phyloP scores from a whole-genome alignment of 2,329 filamentous ascomycete species.

The Corinectria fuckeliana region DNA sequence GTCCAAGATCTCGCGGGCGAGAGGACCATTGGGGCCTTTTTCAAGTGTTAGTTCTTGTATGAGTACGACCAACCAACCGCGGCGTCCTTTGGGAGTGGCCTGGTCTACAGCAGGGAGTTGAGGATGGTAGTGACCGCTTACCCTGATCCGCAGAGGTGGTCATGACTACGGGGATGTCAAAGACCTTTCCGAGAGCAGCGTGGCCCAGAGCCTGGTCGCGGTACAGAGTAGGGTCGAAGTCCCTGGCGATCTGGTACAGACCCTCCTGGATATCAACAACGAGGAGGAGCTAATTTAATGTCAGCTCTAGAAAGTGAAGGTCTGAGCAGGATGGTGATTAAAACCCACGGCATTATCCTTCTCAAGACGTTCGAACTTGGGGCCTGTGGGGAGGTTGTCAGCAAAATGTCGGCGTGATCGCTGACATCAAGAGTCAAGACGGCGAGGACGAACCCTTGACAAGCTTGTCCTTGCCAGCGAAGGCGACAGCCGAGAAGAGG shows the following conservation, averaged over 20 bases:
- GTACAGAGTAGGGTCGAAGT: slow-evolving; percentile 71
- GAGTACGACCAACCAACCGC: background rate
- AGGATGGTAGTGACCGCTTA: slow-evolving; percentile 10
- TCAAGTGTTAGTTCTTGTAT: slow-evolving; percentile 35
- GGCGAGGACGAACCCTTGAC: slow-evolving; percentile 7
- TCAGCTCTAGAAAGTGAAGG: background rate
- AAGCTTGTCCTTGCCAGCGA: slow-evolving; percentile 3
- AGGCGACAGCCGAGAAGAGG: slow-evolving; percentile 8
- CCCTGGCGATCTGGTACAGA: slow-evolving; percentile 57
- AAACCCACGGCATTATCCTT: slow-evolving; percentile 37
- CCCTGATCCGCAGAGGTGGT: slow-evolving; percentile 69
- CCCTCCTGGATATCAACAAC: slow-evolving; percentile 49
- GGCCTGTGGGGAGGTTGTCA: slow-evolving; percentile 15
- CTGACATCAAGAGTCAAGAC: background rate
- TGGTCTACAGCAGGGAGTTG: background rate
- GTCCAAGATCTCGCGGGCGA: slow-evolving; percentile 72
- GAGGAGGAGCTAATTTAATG: slow-evolving; percentile 40
- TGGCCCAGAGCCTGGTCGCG: slow-evolving; percentile 72
- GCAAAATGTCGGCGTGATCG: background rate
- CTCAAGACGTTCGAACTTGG: slow-evolving; percentile 37
- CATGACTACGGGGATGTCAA: slow-evolving; percentile 72
- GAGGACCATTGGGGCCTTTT: slow-evolving; percentile 71
- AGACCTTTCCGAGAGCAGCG: slow-evolving; percentile 68
- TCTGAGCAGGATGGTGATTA: accelerated
- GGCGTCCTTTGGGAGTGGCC: background rate